Base-by-base conservation (phyloP, 352 stramenopile genomes). In the Pythium apleroticum region DNA sequence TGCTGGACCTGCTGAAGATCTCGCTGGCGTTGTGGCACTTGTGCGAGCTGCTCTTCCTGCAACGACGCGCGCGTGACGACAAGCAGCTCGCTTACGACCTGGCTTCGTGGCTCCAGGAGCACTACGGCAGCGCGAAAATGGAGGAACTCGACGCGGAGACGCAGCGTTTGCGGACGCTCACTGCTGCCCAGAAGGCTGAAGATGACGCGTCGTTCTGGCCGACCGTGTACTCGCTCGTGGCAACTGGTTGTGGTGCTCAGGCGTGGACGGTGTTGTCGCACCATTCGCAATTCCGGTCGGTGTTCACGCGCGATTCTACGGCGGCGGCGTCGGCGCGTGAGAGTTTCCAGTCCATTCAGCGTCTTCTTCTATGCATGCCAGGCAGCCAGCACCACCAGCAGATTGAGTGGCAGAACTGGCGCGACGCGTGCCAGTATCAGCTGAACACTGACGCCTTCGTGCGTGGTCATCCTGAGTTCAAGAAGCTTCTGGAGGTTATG, bases 11-110 rank as follows among this genome's bases (percentile, higher is more conserved):
- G 56, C 60, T 94, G 27, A 91, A 93, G 69, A 84, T 90, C 11
- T 91, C 86, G 41, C 69, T 94, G 28, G 84, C 86, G 19, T 76
- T 94, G 19, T 90, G 83, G 80, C 84, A 92, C 61, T 56, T 94
- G 49, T 91, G 86, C 30, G 86, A 94, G 65, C 66, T 94, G 48
- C 69, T 93, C 27, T 80, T 91, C 24, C 73, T 94, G 10, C 81
- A 87, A 60, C 71, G 74, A 46, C 79, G 79, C 39, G 65, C 68
- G 6, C 74, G 78, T 58, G 77, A 81, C 33, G 82, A 93, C 67
- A 75, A 66, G 35, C 65, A 68, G 27, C 67, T 91, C 35, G 80
- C 84, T 6, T 94, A 94, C 71, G 84, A 90, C 27, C 65, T 94
- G 43, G 86, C 75, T 10, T 49, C 56, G 14, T 94, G 86, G 86